Evolutionary conservation across 768 basidiomycete genomes (phyloP).

Genomic region (Pleurotus sapidus): DNA sequence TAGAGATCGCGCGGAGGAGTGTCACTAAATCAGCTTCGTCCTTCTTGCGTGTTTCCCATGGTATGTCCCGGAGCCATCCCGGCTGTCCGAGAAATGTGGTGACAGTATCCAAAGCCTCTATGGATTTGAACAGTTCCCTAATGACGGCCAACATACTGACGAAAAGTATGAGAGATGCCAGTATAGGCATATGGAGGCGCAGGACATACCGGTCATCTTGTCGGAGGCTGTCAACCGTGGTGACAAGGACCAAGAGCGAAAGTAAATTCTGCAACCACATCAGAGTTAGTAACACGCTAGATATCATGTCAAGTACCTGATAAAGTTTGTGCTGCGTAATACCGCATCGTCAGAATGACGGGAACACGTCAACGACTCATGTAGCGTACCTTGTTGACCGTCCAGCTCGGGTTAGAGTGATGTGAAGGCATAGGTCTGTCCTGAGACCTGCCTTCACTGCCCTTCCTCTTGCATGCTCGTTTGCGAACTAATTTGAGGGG

Average conservation of each 20-base stretch:
- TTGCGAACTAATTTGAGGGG: background rate
- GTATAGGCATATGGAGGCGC: no score
- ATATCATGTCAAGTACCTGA: background rate
- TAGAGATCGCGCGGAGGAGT: conserved; percentile 1
- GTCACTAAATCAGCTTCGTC: background rate
- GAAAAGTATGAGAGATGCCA: background rate
- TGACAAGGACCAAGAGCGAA: background rate
- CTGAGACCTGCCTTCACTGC: background rate
- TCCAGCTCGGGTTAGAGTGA: background rate
- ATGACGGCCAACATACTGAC: background rate
- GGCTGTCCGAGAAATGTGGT: background rate
- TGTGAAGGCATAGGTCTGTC: background rate
- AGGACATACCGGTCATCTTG: background rate
- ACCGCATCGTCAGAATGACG: background rate
- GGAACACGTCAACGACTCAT: background rate
- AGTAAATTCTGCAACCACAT: background rate
- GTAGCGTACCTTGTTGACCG: background rate
- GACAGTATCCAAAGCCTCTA: conserved; percentile 2
- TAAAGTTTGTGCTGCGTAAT: conserved; percentile 1
- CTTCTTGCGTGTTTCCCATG: background rate
- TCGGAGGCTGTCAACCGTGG: background rate
- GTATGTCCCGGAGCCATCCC: background rate
- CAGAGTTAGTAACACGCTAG: background rate
- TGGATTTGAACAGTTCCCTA: background rate
- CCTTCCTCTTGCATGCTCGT: conserved; percentile 2